phyloP scores from a whole-genome alignment of 2,329 filamentous ascomycete species.

The Fusarium goolgardi region DNA sequence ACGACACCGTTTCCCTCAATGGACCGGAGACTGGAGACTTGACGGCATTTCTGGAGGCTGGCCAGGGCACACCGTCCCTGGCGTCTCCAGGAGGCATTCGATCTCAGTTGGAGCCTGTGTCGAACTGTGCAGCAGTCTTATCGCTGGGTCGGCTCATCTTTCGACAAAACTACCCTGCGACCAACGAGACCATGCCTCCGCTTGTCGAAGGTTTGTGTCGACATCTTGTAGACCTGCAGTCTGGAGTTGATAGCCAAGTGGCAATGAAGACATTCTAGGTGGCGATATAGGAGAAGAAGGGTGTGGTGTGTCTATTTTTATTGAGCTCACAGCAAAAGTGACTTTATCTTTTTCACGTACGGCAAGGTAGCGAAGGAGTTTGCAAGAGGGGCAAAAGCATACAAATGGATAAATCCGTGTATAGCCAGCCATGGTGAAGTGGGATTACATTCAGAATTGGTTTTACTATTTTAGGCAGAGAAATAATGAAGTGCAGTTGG shows the following conservation, averaged over 20 bases:
- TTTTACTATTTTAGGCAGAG: neutral
- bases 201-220: conserved; percentile 39
- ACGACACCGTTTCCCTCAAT: conserved; percentile 35
- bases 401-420: conserved; percentile 5
- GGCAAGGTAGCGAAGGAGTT: conserved; percentile 40
- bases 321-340: conserved; percentile 19
- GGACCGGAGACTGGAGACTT: conserved; percentile 31
- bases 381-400: conserved; percentile 16
- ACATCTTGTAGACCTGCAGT: conserved; percentile 36
- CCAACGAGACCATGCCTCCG: conserved; percentile 37
- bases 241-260: conserved; percentile 7
- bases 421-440: neutral
- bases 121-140: conserved; percentile 28
- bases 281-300: neutral
- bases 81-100: conserved; percentile 21
- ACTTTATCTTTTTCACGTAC: conserved; percentile 10
- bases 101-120: conserved; percentile 33
- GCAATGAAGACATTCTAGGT: conserved; percentile 2
- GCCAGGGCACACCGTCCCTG: conserved; percentile 35
- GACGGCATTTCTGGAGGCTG: conserved; percentile 35
- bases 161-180: conserved; percentile 38
- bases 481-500: neutral
- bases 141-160: conserved; percentile 33
- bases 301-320: neutral
- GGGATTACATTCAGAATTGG: neutral